Evolutionary conservation across 2,329 filamentous ascomycete genomes (phyloP), one percentile per base, ranked within the genome.

Genomic region (Monosporascus sp.): DNA sequence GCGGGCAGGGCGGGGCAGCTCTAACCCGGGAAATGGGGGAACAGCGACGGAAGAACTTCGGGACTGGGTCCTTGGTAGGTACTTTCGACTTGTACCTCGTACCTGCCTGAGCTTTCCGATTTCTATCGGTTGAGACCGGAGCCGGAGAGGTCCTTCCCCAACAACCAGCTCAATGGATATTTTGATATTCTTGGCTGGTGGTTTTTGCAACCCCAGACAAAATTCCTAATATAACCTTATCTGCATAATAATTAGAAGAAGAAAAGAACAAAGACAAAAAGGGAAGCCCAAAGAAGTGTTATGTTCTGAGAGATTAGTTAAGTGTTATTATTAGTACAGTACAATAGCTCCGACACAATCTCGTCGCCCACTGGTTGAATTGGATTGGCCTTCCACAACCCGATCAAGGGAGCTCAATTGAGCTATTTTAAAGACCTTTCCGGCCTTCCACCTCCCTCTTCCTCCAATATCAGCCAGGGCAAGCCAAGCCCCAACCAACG

Each of bases 381-480:
- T 48, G 16, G 41, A 44, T 53, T 41, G 41, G 31, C 40, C 27
- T 48, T 43, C 34, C 36, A 38, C 34, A 55, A 46, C 48, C 20
- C 19, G 37, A 43, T 31, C 48, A 52, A 65, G 64, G 62, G 56
- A n/a, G 60, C 60, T 66, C 61, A 62, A 55, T 63, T 58, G 65
- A 64, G 63, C 65, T 63, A 63, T 53, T 50, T 56, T n/a, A n/a
- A 54, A 54, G 60, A 55, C 56, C 57, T 20, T 6, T 24, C 37
- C 40, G 17, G 44, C 49, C 57, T 58, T 64, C 66, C 67, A 59
- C 63, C 59, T 58, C 58, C 63, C 56, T 53, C 59, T 37, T 41
- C 52, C 40, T 36, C 40, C 43, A 44, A 38, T 44, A 46, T 45
- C 45, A 48, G 49, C 47, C 55, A 27, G 40, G 9, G 14, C 17